Evolutionary conservation across 208 protist genomes (phyloP).

Genomic region (Herpetomonas tarakana): DNA sequence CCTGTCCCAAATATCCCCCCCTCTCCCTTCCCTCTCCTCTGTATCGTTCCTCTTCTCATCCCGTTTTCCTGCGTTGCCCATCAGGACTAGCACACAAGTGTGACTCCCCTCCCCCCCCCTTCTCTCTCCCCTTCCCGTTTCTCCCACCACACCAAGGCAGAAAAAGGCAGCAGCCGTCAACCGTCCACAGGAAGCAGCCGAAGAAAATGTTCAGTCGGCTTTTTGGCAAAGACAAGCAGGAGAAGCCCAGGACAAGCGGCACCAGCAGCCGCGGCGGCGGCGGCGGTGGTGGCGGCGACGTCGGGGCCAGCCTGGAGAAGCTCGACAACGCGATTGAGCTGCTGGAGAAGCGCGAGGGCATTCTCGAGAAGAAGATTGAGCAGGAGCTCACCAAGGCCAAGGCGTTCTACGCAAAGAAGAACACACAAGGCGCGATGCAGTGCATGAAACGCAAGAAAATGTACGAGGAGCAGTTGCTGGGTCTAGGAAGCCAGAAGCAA

Average conservation of each 20-base stretch:
- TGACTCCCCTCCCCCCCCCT: no score
- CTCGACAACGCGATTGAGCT: constrained; percentile 74
- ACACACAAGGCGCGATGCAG: constrained; percentile 79
- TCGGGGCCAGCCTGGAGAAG: constrained; percentile 60
- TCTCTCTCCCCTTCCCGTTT: no score
- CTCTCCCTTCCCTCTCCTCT: no score
- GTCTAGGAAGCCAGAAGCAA: constrained; percentile 54
- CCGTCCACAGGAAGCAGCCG: no score
- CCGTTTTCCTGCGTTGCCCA: no score
- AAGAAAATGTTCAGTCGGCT: constrained; percentile 85
- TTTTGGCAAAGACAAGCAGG: constrained; percentile 70
- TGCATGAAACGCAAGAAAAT: constrained; percentile 92
- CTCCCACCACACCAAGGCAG: no score
- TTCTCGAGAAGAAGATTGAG: constrained; percentile 86
- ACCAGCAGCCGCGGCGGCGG: constrained; percentile 11
- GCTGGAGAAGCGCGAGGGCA: constrained; percentile 80
- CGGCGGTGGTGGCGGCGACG: constrained; percentile 15
- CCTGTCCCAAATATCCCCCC: no score
- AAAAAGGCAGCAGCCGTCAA: no score
- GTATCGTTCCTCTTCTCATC: no score
- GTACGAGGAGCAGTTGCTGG: constrained; percentile 82
- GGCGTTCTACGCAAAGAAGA: constrained; percentile 80
- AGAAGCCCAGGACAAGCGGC: constrained; percentile 25
- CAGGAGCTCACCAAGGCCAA: constrained; percentile 80
- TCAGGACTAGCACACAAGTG: no score